Evolutionary conservation across 192 early-diverging fungal species (phyloP), one percentile per base, ranked within the genome.

Genomic region (Geranomyces michiganensis): DNA sequence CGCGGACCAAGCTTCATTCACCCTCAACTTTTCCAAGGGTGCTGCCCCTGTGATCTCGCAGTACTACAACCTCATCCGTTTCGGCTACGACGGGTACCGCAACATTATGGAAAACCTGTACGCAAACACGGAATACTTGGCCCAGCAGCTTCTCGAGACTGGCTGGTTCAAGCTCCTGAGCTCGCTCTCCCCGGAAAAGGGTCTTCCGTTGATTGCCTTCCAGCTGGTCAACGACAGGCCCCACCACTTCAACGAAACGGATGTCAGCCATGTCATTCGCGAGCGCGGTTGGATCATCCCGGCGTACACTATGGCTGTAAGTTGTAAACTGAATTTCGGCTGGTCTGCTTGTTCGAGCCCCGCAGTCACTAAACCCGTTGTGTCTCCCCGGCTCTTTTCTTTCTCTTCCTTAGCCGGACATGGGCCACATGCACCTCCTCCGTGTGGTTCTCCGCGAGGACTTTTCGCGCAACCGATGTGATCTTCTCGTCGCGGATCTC

Each of bases 51-150:
- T 93, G 65, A 87, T 94, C 47, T 91, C 83, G n/a, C 92, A 93
- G 76, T 94, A 94, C 76, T 94, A 93, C 78, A 85, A 87, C 59
- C 85, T 94, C 26, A 82, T 93, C 51, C 85, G 92, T 47, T 83
- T 89, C 30, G 93, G 91, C 0, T 76, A 79, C 27, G 62, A 74
- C 22, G 93, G 93, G 0, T 93, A 85, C 77, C 68, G 76, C 32
- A 82, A 85, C 62, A 88, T 94, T 49, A 91, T 92, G 85, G 49
- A 32, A 14, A 73, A 73, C 43, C 62, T 64, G 17, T 59, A 69
- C 67, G 5, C 32, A 29, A 69, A 69, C 51, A 45, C 67, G 31
- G 41, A 56, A 5, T 69, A 69, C 51, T 55, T 69, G 55, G 51
- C 67, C 36, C 8, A 49, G 27, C 31, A 56, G 26, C 26, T 69